Evolutionary conservation across 805 yeast genomes (phyloP).

Genomic region (Scheffersomyces amazonensis): DNA sequence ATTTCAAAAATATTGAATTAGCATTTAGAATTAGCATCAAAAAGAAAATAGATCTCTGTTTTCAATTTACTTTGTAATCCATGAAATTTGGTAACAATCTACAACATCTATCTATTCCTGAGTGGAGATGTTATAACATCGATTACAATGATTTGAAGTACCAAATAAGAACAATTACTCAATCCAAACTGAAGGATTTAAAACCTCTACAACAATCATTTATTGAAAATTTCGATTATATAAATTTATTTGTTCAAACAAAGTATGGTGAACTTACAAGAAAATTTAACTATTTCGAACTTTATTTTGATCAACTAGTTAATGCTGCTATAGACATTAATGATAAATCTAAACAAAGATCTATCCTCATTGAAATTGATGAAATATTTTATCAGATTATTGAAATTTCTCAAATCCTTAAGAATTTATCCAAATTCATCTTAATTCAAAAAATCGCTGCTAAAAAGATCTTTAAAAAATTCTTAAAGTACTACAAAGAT

Average conservation of each 20-base stretch:
- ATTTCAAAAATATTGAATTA: too few species aligned
- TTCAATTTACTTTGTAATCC: too few species aligned
- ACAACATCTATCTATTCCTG: conserved; percentile 72
- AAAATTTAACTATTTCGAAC: conserved; percentile 37
- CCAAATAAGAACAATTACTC: conserved; percentile 59
- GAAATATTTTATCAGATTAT: conserved; percentile 34
- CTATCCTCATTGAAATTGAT: conserved; percentile 16
- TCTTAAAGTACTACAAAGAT: conserved; percentile 39
- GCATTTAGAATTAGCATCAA: too few species aligned
- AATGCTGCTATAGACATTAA: neutral
- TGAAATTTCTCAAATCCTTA: conserved; percentile 47
- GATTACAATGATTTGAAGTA: conserved; percentile 77
- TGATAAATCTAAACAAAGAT: neutral
- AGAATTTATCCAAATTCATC: conserved; percentile 67
- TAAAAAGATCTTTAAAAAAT: conserved; percentile 72
- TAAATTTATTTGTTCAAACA: conserved; percentile 60
- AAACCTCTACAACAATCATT: conserved; percentile 36
- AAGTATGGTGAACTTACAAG: conserved; percentile 63
- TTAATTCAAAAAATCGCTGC: conserved; percentile 72
- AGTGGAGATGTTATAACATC: conserved; percentile 82
- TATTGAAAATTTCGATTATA: conserved; percentile 57
- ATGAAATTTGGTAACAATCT: conserved; percentile 91
- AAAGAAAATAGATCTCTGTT: too few species aligned
- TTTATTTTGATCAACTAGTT: conserved; percentile 8
- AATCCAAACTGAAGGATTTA: conserved; percentile 18